Base-by-base conservation (phyloP, 2,329 filamentous ascomycete genomes). In the Didymella arachidicola region DNA sequence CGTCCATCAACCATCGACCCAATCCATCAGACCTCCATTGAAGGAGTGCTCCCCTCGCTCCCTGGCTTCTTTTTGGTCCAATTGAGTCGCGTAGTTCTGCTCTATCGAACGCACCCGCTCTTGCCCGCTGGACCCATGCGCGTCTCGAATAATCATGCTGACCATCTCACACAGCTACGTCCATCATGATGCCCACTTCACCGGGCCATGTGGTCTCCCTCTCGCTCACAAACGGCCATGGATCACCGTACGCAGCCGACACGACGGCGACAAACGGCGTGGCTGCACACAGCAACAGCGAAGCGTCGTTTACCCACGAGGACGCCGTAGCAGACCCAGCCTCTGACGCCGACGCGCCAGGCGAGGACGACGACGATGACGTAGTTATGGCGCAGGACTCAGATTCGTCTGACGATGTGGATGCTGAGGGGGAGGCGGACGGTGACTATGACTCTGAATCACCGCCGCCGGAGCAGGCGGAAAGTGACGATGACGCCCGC, bases 361-460 rank as follows among this genome's bases (percentile, higher is more conserved):
- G 75, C 60, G 77, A 77, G 34, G 75, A 77, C 48, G 72, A 78
- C 42, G 67, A 67, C 19, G 79, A 80, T 66, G 78, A 78, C 36
- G 78, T 80, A 39, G 77, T 78, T 52, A 79, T 80, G 65, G 79
- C 75, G 60, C 77, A 71, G 47, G 80, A 76, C 49, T 79, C 79
- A 46, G 78, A 79, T 56, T 79, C 80, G n/a, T 80, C 80, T 43
- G 79, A 79, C 46, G 80, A 82, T 66, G 79, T 80, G 45, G 81
- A 82, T 71, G 81, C 79, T 10, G 80, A 80, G 56, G 81, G 80
- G 55, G 80, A 82, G 62, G 82, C 82, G 47, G 84, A 86, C 70
- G 84, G 79, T 64, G 92, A 97, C 77, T 96, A 90, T 72, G 90
- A 92, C 73, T 87, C 89, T 77, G 88, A 85, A 60, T 83, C 82